Conservation (phyloP, 73 alveolate species). For the Paramecium sonneborni region DNA sequence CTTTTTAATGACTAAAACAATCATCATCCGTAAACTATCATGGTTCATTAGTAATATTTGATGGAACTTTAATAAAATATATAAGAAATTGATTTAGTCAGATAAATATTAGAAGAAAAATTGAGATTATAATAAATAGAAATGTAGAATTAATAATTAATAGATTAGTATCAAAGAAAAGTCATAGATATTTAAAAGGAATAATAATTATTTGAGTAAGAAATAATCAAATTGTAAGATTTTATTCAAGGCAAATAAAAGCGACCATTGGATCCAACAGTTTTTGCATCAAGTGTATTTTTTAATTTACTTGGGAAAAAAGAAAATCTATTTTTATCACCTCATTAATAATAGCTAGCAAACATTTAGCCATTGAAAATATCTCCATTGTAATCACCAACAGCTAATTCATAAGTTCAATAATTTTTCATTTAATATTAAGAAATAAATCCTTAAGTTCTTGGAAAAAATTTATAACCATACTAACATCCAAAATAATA, state of each 20-base stretch:
- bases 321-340: neutral
- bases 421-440: neutral
- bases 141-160: conserved; percentile 32
- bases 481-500: neutral
- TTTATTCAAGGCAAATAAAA: conserved; percentile 38
- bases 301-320: neutral
- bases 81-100: conserved; percentile 30
- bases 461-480: neutral
- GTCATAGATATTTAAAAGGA: conserved; percentile 38
- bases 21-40: neutral
- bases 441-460: neutral
- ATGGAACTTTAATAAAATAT: neutral
- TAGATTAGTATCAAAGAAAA: conserved; percentile 32
- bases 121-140: conserved; percentile 31
- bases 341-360: neutral
- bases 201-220: conserved; percentile 23
- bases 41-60: conserved; percentile 57
- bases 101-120: conserved; percentile 49
- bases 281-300: conserved; percentile 18
- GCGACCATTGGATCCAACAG: conserved; percentile 36
- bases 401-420: neutral
- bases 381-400: conserved; percentile 3
- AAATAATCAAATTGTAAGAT: conserved; percentile 8
- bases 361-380: neutral
- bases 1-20: neutral